Evolutionary conservation across 192 early-diverging fungal genomes (phyloP).

Genomic region (Gryganskiella cystojenkinii): DNA sequence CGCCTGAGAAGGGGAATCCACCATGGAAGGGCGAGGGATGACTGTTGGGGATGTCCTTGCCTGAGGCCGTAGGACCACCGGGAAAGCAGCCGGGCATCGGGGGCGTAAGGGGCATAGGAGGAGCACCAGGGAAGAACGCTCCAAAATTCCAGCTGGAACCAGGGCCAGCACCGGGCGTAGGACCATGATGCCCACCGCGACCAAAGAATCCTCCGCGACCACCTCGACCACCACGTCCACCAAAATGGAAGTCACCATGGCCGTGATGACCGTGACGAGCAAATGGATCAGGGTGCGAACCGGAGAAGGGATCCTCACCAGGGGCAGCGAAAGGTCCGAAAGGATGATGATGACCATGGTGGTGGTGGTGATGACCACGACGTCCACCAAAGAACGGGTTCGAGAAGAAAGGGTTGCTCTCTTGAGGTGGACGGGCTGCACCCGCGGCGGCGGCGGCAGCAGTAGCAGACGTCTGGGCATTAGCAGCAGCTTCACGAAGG

Average conservation of each 20-base stretch:
- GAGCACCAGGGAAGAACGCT: neutral
- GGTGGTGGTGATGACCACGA: neutral
- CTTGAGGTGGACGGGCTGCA: slow-evolving; percentile 16
- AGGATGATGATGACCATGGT: neutral
- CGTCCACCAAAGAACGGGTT: slow-evolving; percentile 27
- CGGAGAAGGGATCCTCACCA: slow-evolving; percentile 24
- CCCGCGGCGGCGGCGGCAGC: slow-evolving; percentile 20
- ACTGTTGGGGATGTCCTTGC: slow-evolving; percentile 7
- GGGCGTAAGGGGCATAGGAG: slow-evolving; percentile 24
- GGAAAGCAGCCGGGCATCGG: no score
- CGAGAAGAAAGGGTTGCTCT: slow-evolving; percentile 17
- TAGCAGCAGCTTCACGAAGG: slow-evolving; percentile 18
- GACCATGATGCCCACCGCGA: slow-evolving; percentile 3
- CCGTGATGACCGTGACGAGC: slow-evolving; percentile 6
- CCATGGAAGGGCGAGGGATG: slow-evolving; percentile 26
- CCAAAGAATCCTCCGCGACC: slow-evolving; percentile 14
- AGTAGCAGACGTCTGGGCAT: slow-evolving; percentile 4
- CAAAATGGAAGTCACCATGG: slow-evolving; percentile 10
- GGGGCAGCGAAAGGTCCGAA: neutral
- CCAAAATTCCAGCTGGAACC: slow-evolving; percentile 1
- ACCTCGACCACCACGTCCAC: slow-evolving; percentile 10
- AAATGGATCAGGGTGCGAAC: slow-evolving; percentile 7
- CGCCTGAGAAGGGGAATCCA: slow-evolving; percentile 26
- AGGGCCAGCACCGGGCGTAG: neutral
- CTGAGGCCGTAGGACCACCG: no score